These are phyloP conservation scores for Populus trichocarpa DNA, from an alignment of 441 rosid genomes.

Conservation along the genomic window DNA sequence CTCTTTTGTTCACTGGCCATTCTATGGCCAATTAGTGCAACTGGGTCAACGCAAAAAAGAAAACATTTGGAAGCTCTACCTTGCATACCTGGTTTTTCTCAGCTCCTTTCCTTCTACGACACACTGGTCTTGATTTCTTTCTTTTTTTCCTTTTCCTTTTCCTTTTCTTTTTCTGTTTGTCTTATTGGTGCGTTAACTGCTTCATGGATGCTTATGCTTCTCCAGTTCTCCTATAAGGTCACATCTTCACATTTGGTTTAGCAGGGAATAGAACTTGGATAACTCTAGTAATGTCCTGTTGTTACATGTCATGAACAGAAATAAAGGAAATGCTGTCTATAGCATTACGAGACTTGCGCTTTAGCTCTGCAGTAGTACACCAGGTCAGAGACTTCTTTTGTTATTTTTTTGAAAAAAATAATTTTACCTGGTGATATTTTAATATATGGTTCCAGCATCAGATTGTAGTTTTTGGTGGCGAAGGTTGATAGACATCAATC, in stretches of 20 bases:
- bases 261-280: not conserved
- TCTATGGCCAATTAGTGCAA: not conserved
- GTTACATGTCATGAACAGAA: constrained; percentile 46
- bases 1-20: not conserved
- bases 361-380: constrained; percentile 91
- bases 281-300: constrained; percentile 18
- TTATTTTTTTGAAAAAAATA: too few relatives aligned
- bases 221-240: not conserved
- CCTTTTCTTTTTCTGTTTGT: not conserved
- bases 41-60: not conserved
- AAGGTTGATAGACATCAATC: not conserved
- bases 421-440: not conserved
- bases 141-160: not conserved
- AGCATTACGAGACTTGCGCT: constrained; percentile 68
- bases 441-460: not conserved
- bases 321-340: constrained; percentile 84
- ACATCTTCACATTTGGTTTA: not conserved
- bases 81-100: not conserved
- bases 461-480: not conserved
- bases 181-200: not conserved
- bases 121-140: not conserved
- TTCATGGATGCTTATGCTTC: not conserved
- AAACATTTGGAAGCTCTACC: not conserved
- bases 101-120: not conserved
- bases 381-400: constrained; percentile 46